Percentiles rank a stretch among this genome's conserved stretches.
Conservation (phyloP, 169 alveolate species). For the Plasmodium sp. region DNA sequence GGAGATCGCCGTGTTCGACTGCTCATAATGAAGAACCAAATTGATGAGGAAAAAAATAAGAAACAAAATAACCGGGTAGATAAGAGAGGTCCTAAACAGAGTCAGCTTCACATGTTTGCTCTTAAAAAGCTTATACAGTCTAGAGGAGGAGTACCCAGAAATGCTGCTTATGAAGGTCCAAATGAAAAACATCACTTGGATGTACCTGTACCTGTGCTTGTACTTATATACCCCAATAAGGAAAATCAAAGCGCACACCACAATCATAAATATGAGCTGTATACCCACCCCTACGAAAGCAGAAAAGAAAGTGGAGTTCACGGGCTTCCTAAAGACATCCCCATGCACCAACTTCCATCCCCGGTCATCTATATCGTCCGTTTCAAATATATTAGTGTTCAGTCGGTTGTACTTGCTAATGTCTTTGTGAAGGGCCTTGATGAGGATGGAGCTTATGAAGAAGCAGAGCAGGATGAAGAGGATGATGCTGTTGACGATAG, state of each 20-base stretch:
- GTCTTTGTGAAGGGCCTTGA: slow-evolving; percentile 89
- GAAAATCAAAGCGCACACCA: slow-evolving; percentile 85
- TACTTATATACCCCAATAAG: slow-evolving; percentile 78
- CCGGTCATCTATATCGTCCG: slow-evolving; percentile 87
- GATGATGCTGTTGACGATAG: slow-evolving; percentile 87
- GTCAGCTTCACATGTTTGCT: slow-evolving; percentile 58
- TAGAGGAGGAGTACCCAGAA: slow-evolving; percentile 90
- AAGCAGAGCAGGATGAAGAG: slow-evolving; percentile 84
- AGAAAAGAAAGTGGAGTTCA: slow-evolving; percentile 84
- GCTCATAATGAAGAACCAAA: slow-evolving; percentile 47
- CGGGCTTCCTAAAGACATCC: slow-evolving; percentile 92
- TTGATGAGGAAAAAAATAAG: slow-evolving; percentile 14
- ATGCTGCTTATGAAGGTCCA: slow-evolving; percentile 90
- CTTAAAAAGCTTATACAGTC: slow-evolving; percentile 83
- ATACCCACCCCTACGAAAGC: slow-evolving; percentile 91
- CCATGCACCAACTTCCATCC: slow-evolving; percentile 94
- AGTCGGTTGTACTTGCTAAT: slow-evolving; percentile 87
- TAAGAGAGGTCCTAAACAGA: slow-evolving; percentile 4
- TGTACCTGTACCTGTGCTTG: slow-evolving; percentile 63
- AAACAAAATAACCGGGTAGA: slow-evolving; percentile 32
- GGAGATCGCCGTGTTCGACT: slow-evolving; percentile 54
- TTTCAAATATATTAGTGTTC: slow-evolving; percentile 78
- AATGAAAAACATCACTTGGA: slow-evolving; percentile 88
- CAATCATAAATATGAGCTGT: slow-evolving; percentile 81
- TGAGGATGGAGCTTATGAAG: slow-evolving; percentile 88